phyloP scores from a whole-genome alignment of 768 basidiomycete genomes.

The Hydnomerulius pinastri region DNA sequence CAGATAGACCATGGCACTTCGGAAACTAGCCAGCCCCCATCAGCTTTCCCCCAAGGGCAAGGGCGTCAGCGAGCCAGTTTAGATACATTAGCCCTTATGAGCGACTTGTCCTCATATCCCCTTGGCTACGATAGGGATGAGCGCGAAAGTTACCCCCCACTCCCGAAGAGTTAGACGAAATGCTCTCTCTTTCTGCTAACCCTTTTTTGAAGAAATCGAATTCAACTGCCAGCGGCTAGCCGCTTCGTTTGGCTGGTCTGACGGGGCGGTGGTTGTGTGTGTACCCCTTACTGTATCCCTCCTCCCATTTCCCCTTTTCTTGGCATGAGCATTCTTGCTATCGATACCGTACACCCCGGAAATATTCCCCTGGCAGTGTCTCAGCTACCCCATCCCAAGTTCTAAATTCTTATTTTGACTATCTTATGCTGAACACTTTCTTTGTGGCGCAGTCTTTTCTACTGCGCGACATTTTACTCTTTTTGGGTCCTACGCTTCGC shows the following conservation, averaged over 20 bases:
- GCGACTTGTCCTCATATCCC: conserved; percentile 82
- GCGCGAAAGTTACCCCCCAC: conserved; percentile 23
- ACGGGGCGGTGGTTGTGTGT: conserved; percentile 26
- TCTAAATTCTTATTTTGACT: conserved; percentile 1
- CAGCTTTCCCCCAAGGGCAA: conserved; percentile 41
- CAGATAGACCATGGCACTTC: conserved; percentile 68
- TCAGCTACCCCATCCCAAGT: conserved; percentile 3
- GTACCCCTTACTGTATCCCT: conserved; percentile 30
- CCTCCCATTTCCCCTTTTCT: conserved; percentile 15
- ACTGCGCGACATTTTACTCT: conserved; percentile 3
- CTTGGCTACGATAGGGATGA: conserved; percentile 62
- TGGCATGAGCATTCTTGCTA: conserved; percentile 11
- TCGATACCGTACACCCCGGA: background rate
- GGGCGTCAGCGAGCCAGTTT: conserved; percentile 74
- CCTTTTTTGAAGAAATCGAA: background rate
- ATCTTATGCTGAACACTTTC: conserved; percentile 4
- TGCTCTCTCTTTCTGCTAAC: background rate
- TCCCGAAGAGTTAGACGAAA: conserved; percentile 32
- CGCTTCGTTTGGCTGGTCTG: conserved; percentile 30
- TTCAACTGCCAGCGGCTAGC: conserved; percentile 11
- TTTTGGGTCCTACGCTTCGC: conserved; percentile 12
- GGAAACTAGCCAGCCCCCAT: conserved; percentile 35
- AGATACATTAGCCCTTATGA: conserved; percentile 82
- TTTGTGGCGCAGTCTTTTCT: conserved; percentile 5
- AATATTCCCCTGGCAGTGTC: background rate